Evolutionary conservation across 805 yeast species (phyloP).

Genomic region (Zygosaccharomyces siamensis): DNA sequence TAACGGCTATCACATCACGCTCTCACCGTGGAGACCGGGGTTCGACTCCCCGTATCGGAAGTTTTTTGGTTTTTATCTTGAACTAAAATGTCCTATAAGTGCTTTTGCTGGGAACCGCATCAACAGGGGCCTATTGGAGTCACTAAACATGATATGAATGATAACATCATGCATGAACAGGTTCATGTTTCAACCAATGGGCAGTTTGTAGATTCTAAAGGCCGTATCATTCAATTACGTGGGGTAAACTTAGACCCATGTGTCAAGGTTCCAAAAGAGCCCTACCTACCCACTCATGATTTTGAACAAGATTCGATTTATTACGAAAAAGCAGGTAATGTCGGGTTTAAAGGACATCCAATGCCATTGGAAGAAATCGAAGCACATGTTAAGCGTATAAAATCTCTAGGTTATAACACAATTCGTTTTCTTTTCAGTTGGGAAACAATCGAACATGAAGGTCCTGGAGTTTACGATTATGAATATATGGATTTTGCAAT

Average conservation of each 20-base stretch:
- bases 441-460: constrained; percentile 89
- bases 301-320: constrained; percentile 33
- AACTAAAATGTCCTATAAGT: background rate
- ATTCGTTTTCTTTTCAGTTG: constrained; percentile 76
- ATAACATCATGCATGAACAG: constrained; percentile 23
- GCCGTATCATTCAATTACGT: constrained; percentile 58
- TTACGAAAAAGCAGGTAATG: constrained; percentile 66
- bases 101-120: too few relatives aligned
- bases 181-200: constrained; percentile 45
- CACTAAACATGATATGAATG: background rate
- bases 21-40: constrained; percentile 26
- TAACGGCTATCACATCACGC: constrained; percentile 26
- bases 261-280: constrained; percentile 62
- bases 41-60: constrained; percentile 6
- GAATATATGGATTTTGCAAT: constrained; percentile 69
- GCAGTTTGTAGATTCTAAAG: constrained; percentile 50
- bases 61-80: background rate
- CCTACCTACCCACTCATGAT: constrained; percentile 41
- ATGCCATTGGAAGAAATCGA: constrained; percentile 70
- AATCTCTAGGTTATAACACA: constrained; percentile 76
- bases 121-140: too few relatives aligned
- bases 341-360: constrained; percentile 81
- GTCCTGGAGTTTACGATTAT: constrained; percentile 79
- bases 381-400: constrained; percentile 62
- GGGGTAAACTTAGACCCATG: constrained; percentile 82